These are phyloP conservation scores for Colletotrichum sp. DNA, from an alignment of 2,329 filamentous ascomycete species.

Conservation along the genomic window DNA sequence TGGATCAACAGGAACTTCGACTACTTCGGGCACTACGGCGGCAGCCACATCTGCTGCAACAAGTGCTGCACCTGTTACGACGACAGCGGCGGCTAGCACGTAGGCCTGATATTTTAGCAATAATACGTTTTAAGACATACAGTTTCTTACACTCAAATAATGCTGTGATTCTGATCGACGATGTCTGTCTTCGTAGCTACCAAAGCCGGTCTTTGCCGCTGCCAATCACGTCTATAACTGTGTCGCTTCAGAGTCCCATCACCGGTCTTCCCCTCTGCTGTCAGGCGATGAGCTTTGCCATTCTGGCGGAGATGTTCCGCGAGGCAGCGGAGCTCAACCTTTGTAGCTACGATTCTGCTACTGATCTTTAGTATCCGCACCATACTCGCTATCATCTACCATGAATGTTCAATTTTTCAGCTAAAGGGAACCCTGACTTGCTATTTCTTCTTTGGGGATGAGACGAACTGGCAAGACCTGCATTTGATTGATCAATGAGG, in stretches of 20 bases:
- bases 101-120: neutral
- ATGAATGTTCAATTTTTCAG: too few relatives aligned
- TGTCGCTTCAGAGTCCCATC: neutral
- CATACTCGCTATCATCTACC: too few relatives aligned
- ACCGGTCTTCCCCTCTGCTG: neutral
- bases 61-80: neutral
- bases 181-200: neutral
- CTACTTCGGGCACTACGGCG: conserved; percentile 2
- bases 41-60: neutral
- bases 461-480: too few relatives aligned
- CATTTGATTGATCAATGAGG: too few relatives aligned
- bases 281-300: neutral
- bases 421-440: too few relatives aligned
- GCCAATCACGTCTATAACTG: neutral
- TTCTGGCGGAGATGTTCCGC: neutral
- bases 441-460: too few relatives aligned
- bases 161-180: neutral
- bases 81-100: neutral
- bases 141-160: neutral
- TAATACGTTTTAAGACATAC: neutral
- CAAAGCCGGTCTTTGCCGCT: neutral
- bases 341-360: neutral
- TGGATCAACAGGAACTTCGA: neutral
- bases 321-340: neutral
- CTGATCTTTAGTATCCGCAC: too few relatives aligned